Evolutionary conservation across 805 yeast species (phyloP).

Genomic region (Brettanomyces anomalus): DNA sequence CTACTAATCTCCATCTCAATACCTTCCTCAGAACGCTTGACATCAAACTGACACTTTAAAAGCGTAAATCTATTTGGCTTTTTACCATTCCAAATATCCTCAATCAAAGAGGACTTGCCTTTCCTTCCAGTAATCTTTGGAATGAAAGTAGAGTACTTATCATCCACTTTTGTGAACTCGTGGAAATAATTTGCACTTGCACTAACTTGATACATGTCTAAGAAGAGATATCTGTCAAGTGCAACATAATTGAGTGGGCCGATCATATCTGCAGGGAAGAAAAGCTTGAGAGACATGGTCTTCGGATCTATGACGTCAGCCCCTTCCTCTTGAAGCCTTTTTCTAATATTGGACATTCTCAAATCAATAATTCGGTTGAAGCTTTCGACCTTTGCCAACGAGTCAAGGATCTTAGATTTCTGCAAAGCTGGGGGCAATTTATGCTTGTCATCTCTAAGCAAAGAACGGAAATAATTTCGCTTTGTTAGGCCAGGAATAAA

Average conservation of each 20-base stretch:
- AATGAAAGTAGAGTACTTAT: slow-evolving; percentile 7
- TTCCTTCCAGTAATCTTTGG: not conserved
- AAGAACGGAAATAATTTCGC: slow-evolving; percentile 46
- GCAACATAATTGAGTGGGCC: slow-evolving; percentile 11
- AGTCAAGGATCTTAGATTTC: slow-evolving; percentile 5
- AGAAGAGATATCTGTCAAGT: slow-evolving; percentile 21
- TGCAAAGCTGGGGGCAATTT: slow-evolving; percentile 12
- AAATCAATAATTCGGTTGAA: slow-evolving; percentile 12
- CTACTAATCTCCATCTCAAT: not conserved
- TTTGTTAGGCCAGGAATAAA: slow-evolving; percentile 41
- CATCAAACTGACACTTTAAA: slow-evolving; percentile 4
- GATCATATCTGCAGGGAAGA: slow-evolving; percentile 12
- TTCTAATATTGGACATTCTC: slow-evolving; percentile 13
- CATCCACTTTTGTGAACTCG: slow-evolving; percentile 16
- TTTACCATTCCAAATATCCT: slow-evolving; percentile 1
- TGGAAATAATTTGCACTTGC: slow-evolving; percentile 17
- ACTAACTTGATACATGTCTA: slow-evolving; percentile 14
- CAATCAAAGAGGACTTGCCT: not conserved
- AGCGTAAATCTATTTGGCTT: slow-evolving; percentile 1
- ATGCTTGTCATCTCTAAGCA: slow-evolving; percentile 8
- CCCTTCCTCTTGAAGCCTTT: slow-evolving; percentile 6
- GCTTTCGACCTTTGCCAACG: slow-evolving; percentile 8
- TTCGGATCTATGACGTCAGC: not conserved
- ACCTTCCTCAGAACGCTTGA: not conserved
- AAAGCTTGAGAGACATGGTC: slow-evolving; percentile 10